Evolutionary conservation across 331 rosid genomes (phyloP).

Genomic region (Ulmus americana): DNA sequence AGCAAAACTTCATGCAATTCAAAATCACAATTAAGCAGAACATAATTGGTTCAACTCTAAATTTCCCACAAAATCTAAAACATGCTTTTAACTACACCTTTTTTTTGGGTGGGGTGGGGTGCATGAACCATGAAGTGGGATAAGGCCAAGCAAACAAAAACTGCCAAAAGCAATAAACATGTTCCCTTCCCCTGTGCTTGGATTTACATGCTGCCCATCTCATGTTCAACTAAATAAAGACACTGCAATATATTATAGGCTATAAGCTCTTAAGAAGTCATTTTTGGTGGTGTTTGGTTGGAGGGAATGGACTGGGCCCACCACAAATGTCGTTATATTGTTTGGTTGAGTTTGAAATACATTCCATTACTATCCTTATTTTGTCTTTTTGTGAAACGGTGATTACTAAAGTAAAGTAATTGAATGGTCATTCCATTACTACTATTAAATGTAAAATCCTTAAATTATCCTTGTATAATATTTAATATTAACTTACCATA

Average conservation of each 20-base stretch:
- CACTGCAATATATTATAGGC: not conserved
- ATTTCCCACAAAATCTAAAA: not conserved
- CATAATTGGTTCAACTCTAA: not conserved
- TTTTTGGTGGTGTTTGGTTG: too few species aligned
- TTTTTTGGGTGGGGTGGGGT: too few species aligned
- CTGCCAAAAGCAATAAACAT: conserved; percentile 16
- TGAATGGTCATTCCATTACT: too few species aligned
- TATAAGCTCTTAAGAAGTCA: conserved; percentile 5
- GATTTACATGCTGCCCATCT: conserved; percentile 25
- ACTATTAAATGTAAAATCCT: too few species aligned
- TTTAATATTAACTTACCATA: too few species aligned
- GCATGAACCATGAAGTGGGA: not conserved
- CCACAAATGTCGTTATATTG: too few species aligned
- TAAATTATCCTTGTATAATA: too few species aligned
- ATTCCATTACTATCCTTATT: too few species aligned
- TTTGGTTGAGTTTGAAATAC: too few species aligned
- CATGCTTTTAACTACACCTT: conserved; percentile 8
- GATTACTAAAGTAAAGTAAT: too few species aligned
- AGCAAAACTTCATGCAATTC: not conserved
- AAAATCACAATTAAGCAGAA: not conserved
- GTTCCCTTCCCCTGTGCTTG: conserved; percentile 18
- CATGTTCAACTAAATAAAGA: conserved; percentile 10
- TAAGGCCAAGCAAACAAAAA: conserved; percentile 9
- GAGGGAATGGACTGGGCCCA: too few species aligned
- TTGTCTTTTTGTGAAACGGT: too few species aligned